These are phyloP conservation scores for Neofusicoccum laricinum DNA, from an alignment of 2,329 filamentous ascomycete species.

Conservation along the genomic window DNA sequence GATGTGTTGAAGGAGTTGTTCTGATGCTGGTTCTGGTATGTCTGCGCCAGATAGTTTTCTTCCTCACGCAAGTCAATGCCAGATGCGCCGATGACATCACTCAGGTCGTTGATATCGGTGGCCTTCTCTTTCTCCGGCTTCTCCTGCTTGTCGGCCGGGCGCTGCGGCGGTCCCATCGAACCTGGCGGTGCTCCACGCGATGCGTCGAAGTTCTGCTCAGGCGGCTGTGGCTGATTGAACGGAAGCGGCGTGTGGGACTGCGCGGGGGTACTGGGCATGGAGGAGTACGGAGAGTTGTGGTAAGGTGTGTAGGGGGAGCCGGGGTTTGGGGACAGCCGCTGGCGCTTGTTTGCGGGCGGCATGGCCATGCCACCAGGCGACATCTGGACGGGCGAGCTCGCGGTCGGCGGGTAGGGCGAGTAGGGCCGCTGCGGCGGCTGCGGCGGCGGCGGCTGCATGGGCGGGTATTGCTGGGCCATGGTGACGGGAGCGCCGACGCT, in stretches of 20 bases:
- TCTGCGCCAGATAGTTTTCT: conserved; percentile 73
- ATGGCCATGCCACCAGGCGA: conserved; percentile 55
- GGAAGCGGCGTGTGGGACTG: conserved; percentile 28
- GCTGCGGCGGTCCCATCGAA: conserved; percentile 62
- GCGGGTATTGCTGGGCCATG: conserved; percentile 26
- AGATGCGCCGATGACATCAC: conserved; percentile 78
- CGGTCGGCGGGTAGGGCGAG: conserved; percentile 49
- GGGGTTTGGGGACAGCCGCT: conserved; percentile 48
- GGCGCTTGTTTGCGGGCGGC: conserved; percentile 63
- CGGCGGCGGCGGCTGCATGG: conserved; percentile 35
- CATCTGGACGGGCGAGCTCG: conserved; percentile 33
- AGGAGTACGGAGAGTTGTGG: conserved; percentile 40
- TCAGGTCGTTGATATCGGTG: conserved; percentile 67
- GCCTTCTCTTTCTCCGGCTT: conserved; percentile 61
- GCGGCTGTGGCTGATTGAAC: conserved; percentile 54
- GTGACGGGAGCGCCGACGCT: neutral
- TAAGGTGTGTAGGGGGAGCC: conserved; percentile 49
- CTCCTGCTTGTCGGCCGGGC: conserved; percentile 52
- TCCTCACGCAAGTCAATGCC: conserved; percentile 86
- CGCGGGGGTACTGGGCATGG: conserved; percentile 32
- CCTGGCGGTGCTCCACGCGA: conserved; percentile 30
- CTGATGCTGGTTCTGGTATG: conserved; percentile 55
- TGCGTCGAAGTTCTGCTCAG: conserved; percentile 18
- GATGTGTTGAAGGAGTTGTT: conserved; percentile 40
- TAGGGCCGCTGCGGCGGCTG: conserved; percentile 53